These are phyloP conservation scores for Blastobotrys aristatus DNA, from an alignment of 1,139 yeast species.

Conservation along the genomic window DNA sequence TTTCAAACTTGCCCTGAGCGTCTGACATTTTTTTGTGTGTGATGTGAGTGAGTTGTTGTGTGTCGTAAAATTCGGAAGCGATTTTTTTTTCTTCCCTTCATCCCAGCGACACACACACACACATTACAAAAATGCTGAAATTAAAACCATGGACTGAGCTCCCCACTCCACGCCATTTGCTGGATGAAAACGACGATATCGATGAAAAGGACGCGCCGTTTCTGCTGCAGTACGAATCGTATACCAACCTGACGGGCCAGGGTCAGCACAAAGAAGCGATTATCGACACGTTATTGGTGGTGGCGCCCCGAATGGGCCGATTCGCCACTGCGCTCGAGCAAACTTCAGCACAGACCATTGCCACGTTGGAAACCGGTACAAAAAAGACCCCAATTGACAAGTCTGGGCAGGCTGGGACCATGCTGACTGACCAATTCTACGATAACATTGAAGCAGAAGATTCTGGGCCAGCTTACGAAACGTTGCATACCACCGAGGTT, in stretches of 20 bases:
- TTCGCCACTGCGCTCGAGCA: slow-evolving; percentile 16
- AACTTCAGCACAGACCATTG: slow-evolving; percentile 12
- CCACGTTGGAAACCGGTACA: slow-evolving; percentile 17
- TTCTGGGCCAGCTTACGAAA: not conserved
- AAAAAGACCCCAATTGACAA: slow-evolving; percentile 5
- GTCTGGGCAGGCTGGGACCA: not conserved
- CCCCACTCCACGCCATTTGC: slow-evolving; percentile 50
- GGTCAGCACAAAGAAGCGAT: not conserved
- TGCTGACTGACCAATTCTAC: not conserved
- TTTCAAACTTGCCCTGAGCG: slow-evolving; percentile 20
- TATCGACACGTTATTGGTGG: slow-evolving; percentile 18
- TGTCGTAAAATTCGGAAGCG: not conserved
- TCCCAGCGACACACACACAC: not conserved
- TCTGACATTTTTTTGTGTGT: slow-evolving; percentile 10
- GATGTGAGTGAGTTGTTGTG: not conserved
- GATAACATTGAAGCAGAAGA: not conserved
- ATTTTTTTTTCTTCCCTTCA: not conserved
- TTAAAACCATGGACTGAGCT: slow-evolving; percentile 54
- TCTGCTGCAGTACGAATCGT: slow-evolving; percentile 19
- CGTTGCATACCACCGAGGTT: not conserved
- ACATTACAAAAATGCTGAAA: slow-evolving; percentile 26
- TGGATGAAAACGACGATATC: slow-evolving; percentile 44
- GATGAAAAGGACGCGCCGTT: slow-evolving; percentile 28
- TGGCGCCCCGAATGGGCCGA: slow-evolving; percentile 21
- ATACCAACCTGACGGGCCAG: slow-evolving; percentile 18